Evolutionary conservation across 768 basidiomycete genomes (phyloP), one percentile per base, ranked within the genome.

Genomic region (Suillus paluster): DNA sequence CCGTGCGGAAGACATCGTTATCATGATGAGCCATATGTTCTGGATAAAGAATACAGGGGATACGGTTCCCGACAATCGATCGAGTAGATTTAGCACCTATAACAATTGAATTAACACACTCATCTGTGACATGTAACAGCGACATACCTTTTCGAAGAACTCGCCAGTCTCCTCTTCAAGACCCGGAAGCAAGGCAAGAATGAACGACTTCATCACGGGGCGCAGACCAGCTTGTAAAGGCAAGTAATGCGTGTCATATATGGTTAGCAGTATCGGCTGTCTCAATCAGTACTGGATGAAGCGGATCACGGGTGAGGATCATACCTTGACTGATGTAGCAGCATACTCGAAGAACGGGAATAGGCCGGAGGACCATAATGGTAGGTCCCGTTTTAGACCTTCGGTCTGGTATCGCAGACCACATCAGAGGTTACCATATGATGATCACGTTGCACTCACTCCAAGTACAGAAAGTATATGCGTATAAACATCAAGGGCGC

Each of bases 261-360:
- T 84, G 67, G 89, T 91, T 50, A 99, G 83, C 1, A 99, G 81
- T 23, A 89, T 84, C 3, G 96, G 96, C 90, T 97, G 62, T 23
- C 25, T 17, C 39, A 33, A 38, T 33, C 42, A 55, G 55, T 15
- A 58, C 2, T 41, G 49, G 34, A 34, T 17, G 5, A 33, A 3
- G 48, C 12, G 25, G 36, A 55, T 1, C 1, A 9, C 33, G 61
- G 77, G 56, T 64, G 27, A 15, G 50, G 4, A n/a, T 57, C 73
- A 53, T 30, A 92, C 94, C 84, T 94, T 94, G 61, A 98, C 95
- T 21, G 95, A 95, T n/a, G 96, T 99, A n/a, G 97, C 91, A 11
- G 97, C 95, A 75, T 95, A 99, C 77, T 98, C 95, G 69, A 99
- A 98, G 85, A 99, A 99, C 0, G 97, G 97, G 73, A 99, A 98